Evolutionary conservation across 139 green algal genomes (phyloP).

Genomic region (Closterium sp.): DNA sequence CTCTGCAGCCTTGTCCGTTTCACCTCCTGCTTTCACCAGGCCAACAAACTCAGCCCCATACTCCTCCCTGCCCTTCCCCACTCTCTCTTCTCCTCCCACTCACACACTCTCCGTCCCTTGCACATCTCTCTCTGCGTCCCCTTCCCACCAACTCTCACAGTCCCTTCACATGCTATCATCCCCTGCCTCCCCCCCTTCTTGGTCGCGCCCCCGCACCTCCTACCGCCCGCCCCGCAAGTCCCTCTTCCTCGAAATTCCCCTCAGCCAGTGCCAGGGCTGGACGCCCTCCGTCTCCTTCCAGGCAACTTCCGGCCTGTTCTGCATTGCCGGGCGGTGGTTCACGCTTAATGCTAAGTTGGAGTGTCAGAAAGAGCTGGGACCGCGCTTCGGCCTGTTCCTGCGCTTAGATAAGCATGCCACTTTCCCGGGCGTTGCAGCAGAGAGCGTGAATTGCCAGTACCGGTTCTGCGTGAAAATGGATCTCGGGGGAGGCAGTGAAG

Average conservation of each 20-base stretch:
- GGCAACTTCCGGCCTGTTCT: neutral
- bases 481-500: neutral
- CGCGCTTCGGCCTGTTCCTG: neutral
- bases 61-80: neutral
- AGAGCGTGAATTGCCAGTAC: constrained; percentile 3
- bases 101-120: neutral
- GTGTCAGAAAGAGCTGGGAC: neutral
- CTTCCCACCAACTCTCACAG: neutral
- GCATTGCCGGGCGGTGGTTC: constrained; percentile 9
- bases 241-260: neutral
- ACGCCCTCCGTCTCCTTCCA: neutral
- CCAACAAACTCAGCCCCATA: neutral
- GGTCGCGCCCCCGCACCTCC: neutral
- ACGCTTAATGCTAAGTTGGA: neutral
- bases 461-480: constrained; percentile 2
- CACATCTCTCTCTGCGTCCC: neutral
- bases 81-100: neutral
- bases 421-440: neutral
- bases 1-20: neutral
- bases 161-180: neutral
- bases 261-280: constrained; percentile 19
- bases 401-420: constrained; percentile 1
- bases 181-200: neutral
- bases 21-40: neutral
- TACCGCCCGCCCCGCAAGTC: neutral